Evolutionary conservation across 1,284 basidiomycete species (phyloP).

Genomic region (Boletus semigastroideus): DNA sequence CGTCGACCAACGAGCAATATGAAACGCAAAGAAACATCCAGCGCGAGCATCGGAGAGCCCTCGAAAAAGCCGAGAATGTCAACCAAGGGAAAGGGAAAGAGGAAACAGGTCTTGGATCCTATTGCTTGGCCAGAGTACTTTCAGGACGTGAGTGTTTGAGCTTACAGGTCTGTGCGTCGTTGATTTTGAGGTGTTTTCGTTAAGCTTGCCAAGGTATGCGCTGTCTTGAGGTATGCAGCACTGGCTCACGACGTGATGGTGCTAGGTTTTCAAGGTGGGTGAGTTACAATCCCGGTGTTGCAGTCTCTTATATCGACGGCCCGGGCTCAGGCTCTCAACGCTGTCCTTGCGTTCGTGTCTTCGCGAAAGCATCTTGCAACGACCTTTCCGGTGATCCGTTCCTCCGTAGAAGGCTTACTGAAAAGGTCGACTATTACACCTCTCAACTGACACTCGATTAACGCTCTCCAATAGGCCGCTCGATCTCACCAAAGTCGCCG

Average conservation of each 20-base stretch:
- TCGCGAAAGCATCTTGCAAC: constrained; percentile 81
- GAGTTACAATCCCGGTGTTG: constrained; percentile 7
- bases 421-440: constrained; percentile 53
- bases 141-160: constrained; percentile 45
- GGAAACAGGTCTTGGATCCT: constrained; percentile 10
- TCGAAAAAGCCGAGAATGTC: constrained; percentile 29
- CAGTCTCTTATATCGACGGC: neutral
- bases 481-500: constrained; percentile 76
- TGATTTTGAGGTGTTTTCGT: neutral
- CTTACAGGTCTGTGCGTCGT: neutral
- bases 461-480: constrained; percentile 55
- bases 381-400: constrained; percentile 75
- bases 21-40: constrained; percentile 23
- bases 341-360: constrained; percentile 86
- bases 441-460: constrained; percentile 3
- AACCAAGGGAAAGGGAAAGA: constrained; percentile 22
- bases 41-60: constrained; percentile 4
- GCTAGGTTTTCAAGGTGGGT: constrained; percentile 35
- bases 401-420: constrained; percentile 76
- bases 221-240: fast-evolving
- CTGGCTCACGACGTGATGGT: neutral
- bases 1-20: constrained; percentile 8
- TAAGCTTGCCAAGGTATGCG: constrained; percentile 30
- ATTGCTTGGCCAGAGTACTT: constrained; percentile 60
- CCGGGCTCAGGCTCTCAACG: constrained; percentile 81